These are phyloP conservation scores for Curvularia verruculosa DNA, from an alignment of 2,329 filamentous ascomycete genomes.

Conservation along the genomic window DNA sequence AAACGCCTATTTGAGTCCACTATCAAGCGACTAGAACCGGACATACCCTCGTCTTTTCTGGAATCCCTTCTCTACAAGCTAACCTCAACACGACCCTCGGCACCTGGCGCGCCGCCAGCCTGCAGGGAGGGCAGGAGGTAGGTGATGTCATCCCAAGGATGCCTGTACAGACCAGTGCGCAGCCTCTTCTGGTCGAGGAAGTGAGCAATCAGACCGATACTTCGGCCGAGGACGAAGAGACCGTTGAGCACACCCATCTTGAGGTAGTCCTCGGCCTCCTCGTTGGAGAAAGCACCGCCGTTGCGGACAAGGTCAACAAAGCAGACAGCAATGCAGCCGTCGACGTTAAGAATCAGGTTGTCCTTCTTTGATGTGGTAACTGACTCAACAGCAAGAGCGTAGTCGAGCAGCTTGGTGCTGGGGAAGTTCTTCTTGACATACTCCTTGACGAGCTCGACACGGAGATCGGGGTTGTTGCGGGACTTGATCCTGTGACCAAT, in stretches of 20 bases:
- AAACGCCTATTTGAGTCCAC: slow-evolving; percentile 39
- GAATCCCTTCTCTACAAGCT: slow-evolving; percentile 42
- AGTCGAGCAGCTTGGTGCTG: slow-evolving; percentile 97
- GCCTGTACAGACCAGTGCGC: slow-evolving; percentile 93
- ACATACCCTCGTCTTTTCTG: slow-evolving; percentile 37
- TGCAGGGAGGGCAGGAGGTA: slow-evolving; percentile 50
- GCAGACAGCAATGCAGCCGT: slow-evolving; percentile 97
- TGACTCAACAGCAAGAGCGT: slow-evolving; percentile 94
- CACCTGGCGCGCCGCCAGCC: slow-evolving; percentile 46
- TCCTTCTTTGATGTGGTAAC: slow-evolving; percentile 99
- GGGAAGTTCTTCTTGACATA: slow-evolving; percentile 98
- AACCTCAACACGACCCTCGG: slow-evolving; percentile 52
- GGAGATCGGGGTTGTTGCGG: slow-evolving; percentile 98
- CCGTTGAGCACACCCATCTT: slow-evolving; percentile 99
- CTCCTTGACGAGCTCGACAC: slow-evolving; percentile 99
- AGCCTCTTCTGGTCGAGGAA: slow-evolving; percentile 99
- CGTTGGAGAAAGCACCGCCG: slow-evolving; percentile 92
- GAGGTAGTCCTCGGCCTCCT: slow-evolving; percentile 99
- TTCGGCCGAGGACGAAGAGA: slow-evolving; percentile 95
- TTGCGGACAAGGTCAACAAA: slow-evolving; percentile 98
- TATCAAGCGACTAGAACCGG: slow-evolving; percentile 32
- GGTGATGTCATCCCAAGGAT: slow-evolving; percentile 77
- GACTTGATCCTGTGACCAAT: slow-evolving; percentile 99
- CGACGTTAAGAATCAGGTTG: slow-evolving; percentile 99
- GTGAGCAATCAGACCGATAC: slow-evolving; percentile 98